Evolutionary conservation across 441 rosid genomes (phyloP).

Genomic region (Eruca vesicaria): DNA sequence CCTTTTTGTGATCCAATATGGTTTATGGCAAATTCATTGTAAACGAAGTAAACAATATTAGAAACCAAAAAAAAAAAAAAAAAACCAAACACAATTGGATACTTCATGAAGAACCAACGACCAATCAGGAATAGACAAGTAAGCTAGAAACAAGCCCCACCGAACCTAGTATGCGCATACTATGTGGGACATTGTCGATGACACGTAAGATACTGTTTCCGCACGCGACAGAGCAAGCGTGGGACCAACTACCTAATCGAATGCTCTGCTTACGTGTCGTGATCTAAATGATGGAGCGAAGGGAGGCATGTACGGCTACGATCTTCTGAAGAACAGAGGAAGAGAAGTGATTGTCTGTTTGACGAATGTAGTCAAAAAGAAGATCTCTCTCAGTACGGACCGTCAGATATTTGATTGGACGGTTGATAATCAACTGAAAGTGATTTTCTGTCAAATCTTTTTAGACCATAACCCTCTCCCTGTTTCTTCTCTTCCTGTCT

Average conservation of each 20-base stretch:
- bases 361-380: slow-evolving; percentile 43
- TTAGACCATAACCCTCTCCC: slow-evolving; percentile 38
- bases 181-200: slow-evolving; percentile 28
- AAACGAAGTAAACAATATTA: background rate
- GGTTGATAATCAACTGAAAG: slow-evolving; percentile 28
- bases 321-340: background rate
- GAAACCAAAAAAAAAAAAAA: slow-evolving; percentile 5
- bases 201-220: slow-evolving; percentile 45
- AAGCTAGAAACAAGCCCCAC: slow-evolving; percentile 21
- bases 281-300: slow-evolving; percentile 6
- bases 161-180: slow-evolving; percentile 31
- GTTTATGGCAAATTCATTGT: background rate
- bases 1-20: background rate
- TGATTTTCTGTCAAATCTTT: slow-evolving; percentile 26
- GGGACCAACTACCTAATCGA: slow-evolving; percentile 12
- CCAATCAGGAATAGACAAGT: slow-evolving; percentile 30
- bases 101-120: background rate
- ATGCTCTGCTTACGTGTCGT: slow-evolving; percentile 25
- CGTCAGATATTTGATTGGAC: slow-evolving; percentile 43
- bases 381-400: slow-evolving; percentile 36
- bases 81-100: slow-evolving; percentile 18
- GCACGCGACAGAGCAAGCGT: slow-evolving; percentile 16
- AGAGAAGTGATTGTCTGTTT: slow-evolving; percentile 13
- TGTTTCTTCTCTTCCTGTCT: slow-evolving; percentile 25
- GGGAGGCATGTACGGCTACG: slow-evolving; percentile 15